Conservation (phyloP, 768 basidiomycete genomes). For the Saitozyma podzolica region DNA sequence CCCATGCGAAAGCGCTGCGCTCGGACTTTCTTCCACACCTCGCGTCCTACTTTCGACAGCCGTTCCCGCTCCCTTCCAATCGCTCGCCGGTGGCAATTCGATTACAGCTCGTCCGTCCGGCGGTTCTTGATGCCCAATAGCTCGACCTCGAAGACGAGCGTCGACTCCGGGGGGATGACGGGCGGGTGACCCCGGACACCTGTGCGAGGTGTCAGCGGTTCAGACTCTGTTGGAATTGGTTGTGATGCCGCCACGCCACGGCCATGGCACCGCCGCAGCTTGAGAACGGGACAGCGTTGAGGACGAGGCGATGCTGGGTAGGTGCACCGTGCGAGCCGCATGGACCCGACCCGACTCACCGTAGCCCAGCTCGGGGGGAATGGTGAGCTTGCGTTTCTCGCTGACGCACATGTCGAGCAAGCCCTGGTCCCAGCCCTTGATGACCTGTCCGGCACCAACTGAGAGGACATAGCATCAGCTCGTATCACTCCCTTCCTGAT, state of each 20-base stretch:
- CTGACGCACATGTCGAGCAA: slow-evolving; percentile 70
- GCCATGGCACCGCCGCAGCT: background rate
- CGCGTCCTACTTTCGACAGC: no score
- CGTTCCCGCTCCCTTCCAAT: background rate
- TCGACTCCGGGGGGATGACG: slow-evolving; percentile 75
- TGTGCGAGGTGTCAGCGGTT: slow-evolving; percentile 12
- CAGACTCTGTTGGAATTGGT: background rate
- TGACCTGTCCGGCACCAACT: slow-evolving; percentile 53
- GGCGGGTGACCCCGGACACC: slow-evolving; percentile 66
- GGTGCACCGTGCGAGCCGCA: no score
- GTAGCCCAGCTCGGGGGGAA: slow-evolving; percentile 76
- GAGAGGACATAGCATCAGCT: slow-evolving; percentile 6
- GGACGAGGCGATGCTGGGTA: no score
- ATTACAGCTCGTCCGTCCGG: slow-evolving; percentile 37
- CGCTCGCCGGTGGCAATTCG: background rate
- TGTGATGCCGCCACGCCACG: background rate
- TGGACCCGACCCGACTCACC: slow-evolving; percentile 59
- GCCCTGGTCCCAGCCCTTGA: slow-evolving; percentile 54
- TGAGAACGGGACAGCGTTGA: background rate
- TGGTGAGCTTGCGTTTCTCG: slow-evolving; percentile 86
- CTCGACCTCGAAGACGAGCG: slow-evolving; percentile 83
- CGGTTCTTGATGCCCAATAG: slow-evolving; percentile 64
- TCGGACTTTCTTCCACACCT: no score
- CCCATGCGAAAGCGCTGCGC: no score
- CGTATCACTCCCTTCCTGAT: background rate